phyloP scores from a whole-genome alignment of 306 rosid genomes.

The Benincasa hispida region DNA sequence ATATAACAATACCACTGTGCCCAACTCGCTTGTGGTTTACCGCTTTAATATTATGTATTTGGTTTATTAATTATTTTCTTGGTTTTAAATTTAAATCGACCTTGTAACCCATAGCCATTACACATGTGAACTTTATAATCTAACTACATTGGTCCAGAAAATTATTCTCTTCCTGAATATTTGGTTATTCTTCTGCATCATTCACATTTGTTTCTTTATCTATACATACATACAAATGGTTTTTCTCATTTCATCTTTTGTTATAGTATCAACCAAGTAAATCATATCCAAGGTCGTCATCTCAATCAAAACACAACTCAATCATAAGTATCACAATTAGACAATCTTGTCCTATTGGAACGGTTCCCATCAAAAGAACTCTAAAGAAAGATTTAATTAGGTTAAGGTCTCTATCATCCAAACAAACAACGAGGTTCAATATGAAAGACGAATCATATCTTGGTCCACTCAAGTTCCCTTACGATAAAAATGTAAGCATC shows the following conservation, averaged over 20 bases:
- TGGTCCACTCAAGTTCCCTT: neutral
- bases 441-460: neutral
- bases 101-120: no score
- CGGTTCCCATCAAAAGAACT: constrained; percentile 15
- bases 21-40: no score
- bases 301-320: neutral
- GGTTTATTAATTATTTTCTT: no score
- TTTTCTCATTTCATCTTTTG: neutral
- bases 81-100: no score
- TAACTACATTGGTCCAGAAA: no score
- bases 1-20: no score
- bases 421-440: neutral
- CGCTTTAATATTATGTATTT: no score
- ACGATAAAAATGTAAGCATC: neutral
- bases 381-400: neutral
- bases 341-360: neutral
- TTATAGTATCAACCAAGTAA: neutral
- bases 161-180: no score
- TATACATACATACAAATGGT: neutral
- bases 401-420: neutral
- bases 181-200: no score
- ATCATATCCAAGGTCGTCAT: neutral
- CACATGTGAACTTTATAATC: no score
- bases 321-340: neutral
- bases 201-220: neutral